A percentile compares a stretch with the other conserved stretches of the same genome.
These are phyloP conservation scores for Colletotrichum liaoningense DNA, from an alignment of 2,329 filamentous ascomycete genomes.

Conservation along the genomic window DNA sequence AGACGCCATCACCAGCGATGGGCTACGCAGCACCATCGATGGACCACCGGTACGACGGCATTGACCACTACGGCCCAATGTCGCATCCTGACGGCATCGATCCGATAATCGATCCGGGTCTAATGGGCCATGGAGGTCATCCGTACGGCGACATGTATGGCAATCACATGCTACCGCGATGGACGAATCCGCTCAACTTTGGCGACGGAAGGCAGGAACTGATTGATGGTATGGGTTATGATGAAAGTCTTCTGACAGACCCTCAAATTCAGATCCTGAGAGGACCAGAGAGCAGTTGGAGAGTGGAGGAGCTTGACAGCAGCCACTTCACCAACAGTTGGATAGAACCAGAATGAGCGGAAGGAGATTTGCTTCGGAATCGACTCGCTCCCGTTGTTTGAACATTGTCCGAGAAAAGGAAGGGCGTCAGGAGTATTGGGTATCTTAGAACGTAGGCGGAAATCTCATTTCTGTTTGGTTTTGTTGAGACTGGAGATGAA, in stretches of 20 bases:
- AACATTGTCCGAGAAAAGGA: neutral
- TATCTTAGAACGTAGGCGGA: constrained; percentile 1
- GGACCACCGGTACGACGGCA: constrained; percentile 31
- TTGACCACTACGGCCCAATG: constrained; percentile 34
- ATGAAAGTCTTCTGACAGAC: constrained; percentile 37
- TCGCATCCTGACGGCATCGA: constrained; percentile 37
- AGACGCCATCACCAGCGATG: constrained; percentile 47
- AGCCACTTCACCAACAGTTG: constrained; percentile 44
- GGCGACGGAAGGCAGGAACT: constrained; percentile 29
- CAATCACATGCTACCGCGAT: constrained; percentile 32
- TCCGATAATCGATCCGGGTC: constrained; percentile 35
- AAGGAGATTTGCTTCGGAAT: neutral
- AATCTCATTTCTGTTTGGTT: neutral
- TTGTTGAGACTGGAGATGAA: constrained; percentile 15
- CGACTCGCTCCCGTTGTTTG: neutral
- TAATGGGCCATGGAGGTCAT: constrained; percentile 32
- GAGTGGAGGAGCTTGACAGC: constrained; percentile 47
- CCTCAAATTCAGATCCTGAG: constrained; percentile 42
- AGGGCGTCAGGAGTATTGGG: constrained; percentile 3
- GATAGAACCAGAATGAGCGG: constrained; percentile 42
- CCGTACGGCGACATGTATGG: constrained; percentile 31
- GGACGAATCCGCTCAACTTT: constrained; percentile 29
- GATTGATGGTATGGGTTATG: constrained; percentile 37
- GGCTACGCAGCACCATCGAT: constrained; percentile 28
- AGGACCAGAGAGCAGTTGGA: constrained; percentile 48